Evolutionary conservation across 2,329 filamentous ascomycete species (phyloP), one percentile per base, ranked within the genome.

Genomic region (Stemphylium lycopersici): DNA sequence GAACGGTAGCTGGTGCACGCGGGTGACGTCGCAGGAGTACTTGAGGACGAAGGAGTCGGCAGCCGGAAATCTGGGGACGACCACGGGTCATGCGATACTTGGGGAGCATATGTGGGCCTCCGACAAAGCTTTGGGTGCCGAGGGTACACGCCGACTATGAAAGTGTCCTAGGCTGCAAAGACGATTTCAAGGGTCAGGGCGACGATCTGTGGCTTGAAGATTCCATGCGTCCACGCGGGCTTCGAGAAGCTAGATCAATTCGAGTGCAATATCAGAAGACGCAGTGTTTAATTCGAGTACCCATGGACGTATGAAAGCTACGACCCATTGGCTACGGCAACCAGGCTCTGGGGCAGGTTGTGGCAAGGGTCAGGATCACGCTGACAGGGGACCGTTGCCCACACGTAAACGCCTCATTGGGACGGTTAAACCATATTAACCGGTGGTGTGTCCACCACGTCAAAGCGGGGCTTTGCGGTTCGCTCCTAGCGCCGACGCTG

Each of bases 171-270:
- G 63, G 68, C 63, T 62, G 48, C 42, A 56, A 61, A 58, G 57
- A 60, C 59, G 61, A 32, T 47, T 50, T 39, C 37, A 48, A 60
- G 57, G 61, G 59, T 63, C 66, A 70, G 68, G 68, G 64, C 63
- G 61, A 65, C 67, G 61, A 69, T 71, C 71, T 50, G 69, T 69
- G 68, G 66, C 67, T 67, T 72, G 70, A 67, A 59, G 55, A 58
- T 73, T 73, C 71, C 67, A 73, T 73, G 71, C 70, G 61, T 70
- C 63, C 63, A 69, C 63, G 65, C 61, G 63, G 65, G 65, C 68
- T 72, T 73, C 72, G 67, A 73, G 70, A 75, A 75, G 71, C 69
- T 69, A 72, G 65, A 69, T 69, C 68, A 70, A 53, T 57, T 66
- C 48, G 64, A 60, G 56, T 52, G 51, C 63, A 73, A 71, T 70